Conservation (phyloP, 371 early-diverging fungal genomes). For the Mortierella sp. region DNA sequence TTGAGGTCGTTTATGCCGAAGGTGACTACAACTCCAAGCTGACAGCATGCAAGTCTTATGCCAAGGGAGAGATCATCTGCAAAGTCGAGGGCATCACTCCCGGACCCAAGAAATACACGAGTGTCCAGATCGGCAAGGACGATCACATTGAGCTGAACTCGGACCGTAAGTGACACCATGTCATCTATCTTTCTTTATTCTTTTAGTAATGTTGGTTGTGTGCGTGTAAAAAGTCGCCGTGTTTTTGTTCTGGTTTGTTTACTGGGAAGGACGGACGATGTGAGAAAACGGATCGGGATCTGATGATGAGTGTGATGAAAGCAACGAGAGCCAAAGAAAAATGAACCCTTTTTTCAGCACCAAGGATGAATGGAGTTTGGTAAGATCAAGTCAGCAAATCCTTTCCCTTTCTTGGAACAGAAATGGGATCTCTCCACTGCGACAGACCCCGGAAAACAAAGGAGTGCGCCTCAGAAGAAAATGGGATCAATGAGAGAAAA, state of each 20-base stretch:
- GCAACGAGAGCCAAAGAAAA: neutral
- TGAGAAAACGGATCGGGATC: neutral
- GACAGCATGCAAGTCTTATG: conserved; percentile 60
- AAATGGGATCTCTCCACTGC: too few relatives aligned
- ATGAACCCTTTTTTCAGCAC: neutral
- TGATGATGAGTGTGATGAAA: too few relatives aligned
- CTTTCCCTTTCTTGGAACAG: too few relatives aligned
- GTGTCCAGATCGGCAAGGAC: conserved; percentile 71
- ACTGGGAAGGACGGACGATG: neutral
- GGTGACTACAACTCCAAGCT: conserved; percentile 68
- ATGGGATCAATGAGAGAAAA: too few relatives aligned
- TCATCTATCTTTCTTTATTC: neutral
- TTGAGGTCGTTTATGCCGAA: conserved; percentile 63
- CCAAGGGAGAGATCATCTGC: conserved; percentile 67
- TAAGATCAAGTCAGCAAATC: too few relatives aligned
- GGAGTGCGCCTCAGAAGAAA: too few relatives aligned
- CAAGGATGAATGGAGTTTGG: too few relatives aligned
- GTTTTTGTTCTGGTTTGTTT: neutral
- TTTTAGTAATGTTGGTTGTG: neutral
- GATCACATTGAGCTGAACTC: conserved; percentile 81
- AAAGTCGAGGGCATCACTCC: conserved; percentile 64
- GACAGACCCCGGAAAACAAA: too few relatives aligned
- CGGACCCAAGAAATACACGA: conserved; percentile 71
- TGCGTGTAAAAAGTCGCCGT: too few relatives aligned
- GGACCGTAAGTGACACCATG: conserved; percentile 59